Evolutionary conservation across 2,329 filamentous ascomycete genomes (phyloP).

Genomic region (Colletotrichum ledebouriae): DNA sequence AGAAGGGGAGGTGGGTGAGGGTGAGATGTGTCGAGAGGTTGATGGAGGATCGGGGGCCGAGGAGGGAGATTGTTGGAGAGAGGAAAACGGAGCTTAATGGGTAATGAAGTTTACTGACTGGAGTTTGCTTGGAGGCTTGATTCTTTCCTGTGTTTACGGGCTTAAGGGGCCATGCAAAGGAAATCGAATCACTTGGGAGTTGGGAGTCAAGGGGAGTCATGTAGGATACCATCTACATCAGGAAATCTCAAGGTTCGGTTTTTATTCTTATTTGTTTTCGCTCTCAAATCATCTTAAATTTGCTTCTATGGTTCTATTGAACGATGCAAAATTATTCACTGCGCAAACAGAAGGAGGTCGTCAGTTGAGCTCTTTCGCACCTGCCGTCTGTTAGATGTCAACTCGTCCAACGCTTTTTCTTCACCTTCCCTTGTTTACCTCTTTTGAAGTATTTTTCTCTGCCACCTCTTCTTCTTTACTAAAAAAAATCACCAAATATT

Average conservation of each 20-base stretch:
- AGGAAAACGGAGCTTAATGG: slow-evolving; percentile 1
- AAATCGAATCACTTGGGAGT: slow-evolving; percentile 9
- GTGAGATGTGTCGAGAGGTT: slow-evolving; percentile 48
- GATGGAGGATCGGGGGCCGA: slow-evolving; percentile 25
- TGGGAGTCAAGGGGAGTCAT: slow-evolving; percentile 6
- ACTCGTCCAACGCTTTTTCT: neutral
- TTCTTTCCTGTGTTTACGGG: neutral
- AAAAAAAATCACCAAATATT: neutral
- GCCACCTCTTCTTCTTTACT: neutral
- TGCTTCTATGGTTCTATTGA: neutral
- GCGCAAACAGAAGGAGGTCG: neutral
- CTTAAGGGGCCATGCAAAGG: neutral
- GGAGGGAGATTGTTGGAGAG: slow-evolving; percentile 15
- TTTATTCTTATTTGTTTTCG: no score
- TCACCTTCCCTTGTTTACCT: neutral
- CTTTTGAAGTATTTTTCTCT: neutral
- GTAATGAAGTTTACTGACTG: neutral
- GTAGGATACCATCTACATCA: slow-evolving; percentile 3
- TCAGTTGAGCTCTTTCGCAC: neutral
- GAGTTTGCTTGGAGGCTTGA: neutral
- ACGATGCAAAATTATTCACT: neutral
- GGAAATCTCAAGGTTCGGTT: neutral
- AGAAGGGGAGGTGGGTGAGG: slow-evolving; percentile 37
- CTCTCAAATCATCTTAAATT: neutral
- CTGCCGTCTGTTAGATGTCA: slow-evolving; percentile 1